These are phyloP conservation scores for Trametes pubescens DNA, from an alignment of 1,284 basidiomycete genomes.

Conservation along the genomic window DNA sequence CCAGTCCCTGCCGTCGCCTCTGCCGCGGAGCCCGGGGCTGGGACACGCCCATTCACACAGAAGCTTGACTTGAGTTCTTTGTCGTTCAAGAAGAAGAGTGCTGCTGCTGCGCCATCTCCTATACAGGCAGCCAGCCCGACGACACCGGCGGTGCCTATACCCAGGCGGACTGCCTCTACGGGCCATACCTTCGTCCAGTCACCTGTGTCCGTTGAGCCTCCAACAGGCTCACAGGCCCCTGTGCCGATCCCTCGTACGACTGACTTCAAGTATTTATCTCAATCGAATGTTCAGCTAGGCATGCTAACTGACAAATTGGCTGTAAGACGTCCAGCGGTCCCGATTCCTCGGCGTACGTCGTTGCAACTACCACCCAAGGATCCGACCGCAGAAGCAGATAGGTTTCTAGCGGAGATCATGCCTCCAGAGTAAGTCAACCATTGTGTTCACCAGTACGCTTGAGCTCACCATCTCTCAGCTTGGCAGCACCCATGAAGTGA, in stretches of 20 bases:
- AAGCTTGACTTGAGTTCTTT: constrained; percentile 23
- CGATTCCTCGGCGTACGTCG: constrained; percentile 27
- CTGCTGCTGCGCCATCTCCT: constrained; percentile 13
- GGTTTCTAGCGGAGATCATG: constrained; percentile 50
- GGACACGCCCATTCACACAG: constrained; percentile 4
- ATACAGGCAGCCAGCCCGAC: constrained; percentile 15
- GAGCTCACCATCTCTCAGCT: constrained; percentile 32
- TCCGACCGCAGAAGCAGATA: constrained; percentile 40
- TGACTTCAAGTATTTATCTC: constrained; percentile 1
- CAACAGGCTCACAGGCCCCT: not conserved
- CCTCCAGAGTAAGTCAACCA: constrained; percentile 46
- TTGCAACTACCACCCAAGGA: constrained; percentile 13
- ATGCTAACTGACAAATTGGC: not conserved
- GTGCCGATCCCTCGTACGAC: constrained; percentile 1
- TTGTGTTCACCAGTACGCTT: not conserved
- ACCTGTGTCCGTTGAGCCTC: constrained; percentile 4
- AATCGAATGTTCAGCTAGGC: not conserved
- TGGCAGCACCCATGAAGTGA: constrained; percentile 46
- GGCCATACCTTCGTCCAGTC: constrained; percentile 17
- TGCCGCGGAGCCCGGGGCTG: not conserved
- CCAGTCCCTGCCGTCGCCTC: not conserved
- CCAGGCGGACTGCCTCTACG: constrained; percentile 18
- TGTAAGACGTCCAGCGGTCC: constrained; percentile 15
- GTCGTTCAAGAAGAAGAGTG: constrained; percentile 36
- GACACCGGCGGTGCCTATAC: constrained; percentile 11